Conservation (phyloP, 768 basidiomycete species). For the Kwoniella sp. region DNA sequence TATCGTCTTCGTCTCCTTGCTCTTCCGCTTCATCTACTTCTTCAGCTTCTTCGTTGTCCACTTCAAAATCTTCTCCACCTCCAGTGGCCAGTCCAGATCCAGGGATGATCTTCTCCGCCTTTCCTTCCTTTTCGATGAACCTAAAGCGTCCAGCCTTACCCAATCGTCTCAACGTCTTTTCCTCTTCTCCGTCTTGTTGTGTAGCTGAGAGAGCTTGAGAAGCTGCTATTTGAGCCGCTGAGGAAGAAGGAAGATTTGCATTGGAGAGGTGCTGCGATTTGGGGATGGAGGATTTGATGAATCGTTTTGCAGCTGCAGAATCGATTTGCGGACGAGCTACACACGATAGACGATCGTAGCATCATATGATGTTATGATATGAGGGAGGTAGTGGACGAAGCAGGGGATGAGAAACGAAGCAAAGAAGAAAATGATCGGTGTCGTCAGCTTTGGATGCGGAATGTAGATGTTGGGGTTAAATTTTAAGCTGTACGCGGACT, state of each 20-base stretch:
- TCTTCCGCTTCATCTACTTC: conserved; percentile 9
- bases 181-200: conserved; percentile 20
- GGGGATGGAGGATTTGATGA: conserved; percentile 47
- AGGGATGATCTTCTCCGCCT: conserved; percentile 19
- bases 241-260: conserved; percentile 7
- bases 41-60: conserved; percentile 5
- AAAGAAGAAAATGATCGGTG: background rate
- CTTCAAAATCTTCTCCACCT: conserved; percentile 15
- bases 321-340: conserved; percentile 37
- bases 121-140: conserved; percentile 25
- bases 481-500: no score
- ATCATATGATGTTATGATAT: no score
- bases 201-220: conserved; percentile 19
- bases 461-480: no score
- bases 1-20: conserved; percentile 16
- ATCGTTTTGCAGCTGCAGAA: conserved; percentile 40
- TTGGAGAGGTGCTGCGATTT: conserved; percentile 31
- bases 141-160: conserved; percentile 30
- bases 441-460: conserved; percentile 1
- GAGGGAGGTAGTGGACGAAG: no score
- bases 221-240: conserved; percentile 20
- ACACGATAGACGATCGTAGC: background rate
- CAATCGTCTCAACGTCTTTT: conserved; percentile 14
- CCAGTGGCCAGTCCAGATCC: conserved; percentile 1
- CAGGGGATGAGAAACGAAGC: background rate